Evolutionary conservation across 108 stramenopile species (phyloP), one percentile per base, ranked within the genome.

Genomic region (Thalassiosira profunda): DNA sequence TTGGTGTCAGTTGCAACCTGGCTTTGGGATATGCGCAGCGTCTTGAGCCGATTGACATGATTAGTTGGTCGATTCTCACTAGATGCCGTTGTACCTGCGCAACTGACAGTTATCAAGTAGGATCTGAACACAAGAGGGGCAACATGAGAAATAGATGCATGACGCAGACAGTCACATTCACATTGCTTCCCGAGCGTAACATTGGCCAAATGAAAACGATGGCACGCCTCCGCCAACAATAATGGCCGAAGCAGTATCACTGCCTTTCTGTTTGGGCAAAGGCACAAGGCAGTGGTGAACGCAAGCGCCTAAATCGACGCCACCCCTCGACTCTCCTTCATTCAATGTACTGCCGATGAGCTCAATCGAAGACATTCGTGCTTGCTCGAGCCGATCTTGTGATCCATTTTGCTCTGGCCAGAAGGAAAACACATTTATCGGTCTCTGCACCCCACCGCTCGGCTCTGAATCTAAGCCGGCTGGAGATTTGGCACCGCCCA

Each of bases 201-300:
- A 70, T 31, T 81, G 81, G 9, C 89, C 90, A 82, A 94, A 94
- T 4, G 89, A 87, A 84, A 94, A 92, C 3, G 84, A 77, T 8
- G 82, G 60, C n/a, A 87, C 86, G 3, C 90, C 93, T 25, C 93
- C 90, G 1, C 92, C 92, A 48, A 89, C 44, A 2, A 79, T 30
- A 1, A 79, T 24, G 9, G 81, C 58, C 26, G 67, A 48, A 29
- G 49, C 42, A 12, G 40, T 29, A 28, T 68, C 61, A 47, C 65
- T 54, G 0, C 36, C 3, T 17, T 28, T 40, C 48, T 28, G 49
- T 21, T n/a, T n/a, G n/a, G 65, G 70, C 11, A 87, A 28, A 21
- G 67, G 4, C 10, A 84, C 58, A 20, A 86, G 63, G 24, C 46
- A 42, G 58, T 87, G 84, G 65, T 89, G 86, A 30, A 87, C 83